Evolutionary conservation across 495 filamentous ascomycete genomes (phyloP).

Genomic region (Neurospora sp.): DNA sequence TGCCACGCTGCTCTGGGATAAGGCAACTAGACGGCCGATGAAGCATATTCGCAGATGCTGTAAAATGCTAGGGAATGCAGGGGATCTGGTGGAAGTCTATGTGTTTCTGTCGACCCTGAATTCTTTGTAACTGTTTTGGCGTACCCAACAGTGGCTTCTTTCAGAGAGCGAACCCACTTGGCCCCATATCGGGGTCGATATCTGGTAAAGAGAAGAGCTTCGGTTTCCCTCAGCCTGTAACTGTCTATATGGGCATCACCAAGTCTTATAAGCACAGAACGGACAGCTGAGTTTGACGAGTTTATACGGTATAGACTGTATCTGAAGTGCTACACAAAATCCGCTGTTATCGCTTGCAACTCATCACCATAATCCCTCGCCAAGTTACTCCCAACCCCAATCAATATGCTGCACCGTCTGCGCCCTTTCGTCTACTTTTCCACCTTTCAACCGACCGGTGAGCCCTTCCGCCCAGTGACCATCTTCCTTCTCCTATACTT

Average conservation of each 20-base stretch:
- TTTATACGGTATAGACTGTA: neutral
- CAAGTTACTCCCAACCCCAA: neutral
- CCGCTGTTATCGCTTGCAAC: neutral
- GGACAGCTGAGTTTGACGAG: neutral
- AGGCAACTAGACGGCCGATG: neutral
- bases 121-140: neutral
- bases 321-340: neutral
- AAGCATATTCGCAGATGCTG: neutral
- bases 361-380: neutral
- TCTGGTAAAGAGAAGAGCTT: too few relatives aligned
- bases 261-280: neutral
- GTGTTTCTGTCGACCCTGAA: neutral
- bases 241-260: neutral
- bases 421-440: neutral
- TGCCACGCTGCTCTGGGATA: neutral
- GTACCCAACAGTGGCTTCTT: too few relatives aligned
- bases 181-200: too few relatives aligned
- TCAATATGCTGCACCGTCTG: neutral
- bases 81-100: too few relatives aligned
- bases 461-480: neutral
- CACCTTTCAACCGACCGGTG: neutral
- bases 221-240: too few relatives aligned
- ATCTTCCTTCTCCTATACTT: neutral
- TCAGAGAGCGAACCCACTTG: too few relatives aligned
- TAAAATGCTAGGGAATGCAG: too few relatives aligned